phyloP scores from a whole-genome alignment of 2,329 filamentous ascomycete species.

The Leptosphaerulina australis region DNA sequence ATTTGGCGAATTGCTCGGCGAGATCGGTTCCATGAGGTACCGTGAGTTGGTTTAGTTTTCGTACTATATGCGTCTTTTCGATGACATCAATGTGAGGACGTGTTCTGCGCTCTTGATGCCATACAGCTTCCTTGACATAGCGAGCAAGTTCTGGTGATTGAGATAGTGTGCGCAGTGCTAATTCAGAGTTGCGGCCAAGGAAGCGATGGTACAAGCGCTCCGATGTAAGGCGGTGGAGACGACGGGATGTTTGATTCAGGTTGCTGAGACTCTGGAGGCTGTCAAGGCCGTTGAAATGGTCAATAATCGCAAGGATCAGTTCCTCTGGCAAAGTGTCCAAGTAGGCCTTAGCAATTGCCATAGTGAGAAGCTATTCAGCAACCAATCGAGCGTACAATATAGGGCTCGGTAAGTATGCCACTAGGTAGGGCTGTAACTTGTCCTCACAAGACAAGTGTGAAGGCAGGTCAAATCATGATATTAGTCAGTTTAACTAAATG shows the following conservation, averaged over 20 bases:
- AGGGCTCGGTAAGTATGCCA: no score
- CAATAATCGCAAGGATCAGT: slow-evolving; percentile 3
- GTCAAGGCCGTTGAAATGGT: background rate
- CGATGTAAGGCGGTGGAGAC: slow-evolving; percentile 9
- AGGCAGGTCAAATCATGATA: no score
- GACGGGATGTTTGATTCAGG: slow-evolving; percentile 1
- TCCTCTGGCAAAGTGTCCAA: slow-evolving; percentile 6
- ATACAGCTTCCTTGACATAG: background rate
- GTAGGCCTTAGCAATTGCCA: background rate
- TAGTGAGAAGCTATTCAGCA: no score
- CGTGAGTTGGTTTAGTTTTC: background rate
- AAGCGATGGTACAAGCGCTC: slow-evolving; percentile 7
- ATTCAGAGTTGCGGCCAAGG: slow-evolving; percentile 4
- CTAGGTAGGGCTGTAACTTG: no score
- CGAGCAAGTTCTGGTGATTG: background rate
- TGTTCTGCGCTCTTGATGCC: slow-evolving; percentile 4
- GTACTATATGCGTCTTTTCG: slow-evolving; percentile 6
- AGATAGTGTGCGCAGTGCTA: slow-evolving; percentile 12
- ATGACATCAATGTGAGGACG: background rate
- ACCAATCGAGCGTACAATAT: no score
- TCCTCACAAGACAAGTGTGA: no score
- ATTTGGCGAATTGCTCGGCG: background rate
- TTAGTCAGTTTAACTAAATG: no score
- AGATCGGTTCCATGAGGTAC: slow-evolving; percentile 12
- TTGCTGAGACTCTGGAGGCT: background rate